A percentile compares a stretch with the other conserved stretches of the same genome.
Evolutionary conservation across 2,329 filamentous ascomycete genomes (phyloP).

Genomic region (Hymenoscyphus repandus): DNA sequence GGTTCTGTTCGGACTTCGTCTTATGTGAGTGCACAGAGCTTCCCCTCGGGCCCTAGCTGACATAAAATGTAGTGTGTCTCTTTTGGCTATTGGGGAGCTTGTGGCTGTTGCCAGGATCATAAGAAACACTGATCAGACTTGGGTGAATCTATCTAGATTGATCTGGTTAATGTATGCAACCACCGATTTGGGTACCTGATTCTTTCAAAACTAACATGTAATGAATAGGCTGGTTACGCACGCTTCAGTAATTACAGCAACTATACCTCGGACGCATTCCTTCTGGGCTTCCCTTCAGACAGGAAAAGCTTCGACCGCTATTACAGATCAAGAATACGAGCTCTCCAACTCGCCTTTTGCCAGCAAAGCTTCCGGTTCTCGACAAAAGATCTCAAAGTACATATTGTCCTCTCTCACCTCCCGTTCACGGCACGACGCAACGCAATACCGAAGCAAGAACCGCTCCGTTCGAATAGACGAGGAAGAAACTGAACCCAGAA

Average conservation of each 20-base stretch:
- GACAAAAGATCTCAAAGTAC: neutral
- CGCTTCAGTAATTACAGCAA: constrained; percentile 6
- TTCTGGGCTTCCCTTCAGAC: constrained; percentile 11
- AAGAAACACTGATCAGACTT: constrained; percentile 4
- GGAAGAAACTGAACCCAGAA: neutral
- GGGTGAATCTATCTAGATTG: constrained; percentile 1
- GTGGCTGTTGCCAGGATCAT: neutral
- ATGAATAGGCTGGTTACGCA: constrained; percentile 1
- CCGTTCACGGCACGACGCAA: neutral
- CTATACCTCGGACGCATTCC: constrained; percentile 9
- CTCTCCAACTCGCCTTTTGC: neutral
- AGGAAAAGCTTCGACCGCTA: constrained; percentile 3
- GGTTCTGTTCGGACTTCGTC: constrained; percentile 2
- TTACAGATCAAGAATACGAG: constrained; percentile 10
- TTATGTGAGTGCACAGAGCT: constrained; percentile 1
- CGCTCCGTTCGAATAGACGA: neutral
- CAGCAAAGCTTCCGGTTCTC: neutral
- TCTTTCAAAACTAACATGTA: neutral
- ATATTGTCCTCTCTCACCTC: neutral
- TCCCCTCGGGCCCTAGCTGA: neutral
- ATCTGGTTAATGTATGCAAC: constrained; percentile 8
- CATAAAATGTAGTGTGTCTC: neutral
- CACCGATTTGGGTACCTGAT: neutral
- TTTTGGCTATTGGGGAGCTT: constrained; percentile 4
- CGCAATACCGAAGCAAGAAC: neutral